Conservation (phyloP, 1,284 basidiomycete genomes). For the Heterobasidion annosum region DNA sequence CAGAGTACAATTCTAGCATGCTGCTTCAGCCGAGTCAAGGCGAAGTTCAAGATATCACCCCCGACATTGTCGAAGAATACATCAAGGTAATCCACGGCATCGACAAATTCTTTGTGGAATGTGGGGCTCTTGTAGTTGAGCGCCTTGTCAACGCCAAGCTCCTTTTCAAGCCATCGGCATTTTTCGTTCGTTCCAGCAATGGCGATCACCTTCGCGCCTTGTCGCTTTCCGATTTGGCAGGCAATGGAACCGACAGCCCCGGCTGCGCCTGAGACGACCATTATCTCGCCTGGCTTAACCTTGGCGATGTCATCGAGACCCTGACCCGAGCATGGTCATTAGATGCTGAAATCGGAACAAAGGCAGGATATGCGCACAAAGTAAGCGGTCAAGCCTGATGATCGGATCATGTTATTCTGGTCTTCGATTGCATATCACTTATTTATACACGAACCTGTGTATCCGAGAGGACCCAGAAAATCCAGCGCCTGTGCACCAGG, state of each 20-base stretch:
- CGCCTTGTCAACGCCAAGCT: conserved; percentile 75
- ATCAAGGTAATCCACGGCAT: conserved; percentile 56
- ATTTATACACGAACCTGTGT: conserved; percentile 37
- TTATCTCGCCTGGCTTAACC: conserved; percentile 73
- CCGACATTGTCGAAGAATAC: conserved; percentile 88
- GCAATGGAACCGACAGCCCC: conserved; percentile 76
- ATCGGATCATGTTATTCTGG: no score
- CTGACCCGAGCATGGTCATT: conserved; percentile 25
- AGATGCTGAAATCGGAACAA: not conserved
- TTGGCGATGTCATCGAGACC: conserved; percentile 77
- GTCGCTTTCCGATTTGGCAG: conserved; percentile 71
- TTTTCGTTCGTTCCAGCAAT: conserved; percentile 78
- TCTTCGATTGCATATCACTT: not conserved
- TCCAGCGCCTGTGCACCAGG: conserved; percentile 57
- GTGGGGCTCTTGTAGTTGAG: conserved; percentile 71
- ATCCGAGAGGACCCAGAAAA: conserved; percentile 70
- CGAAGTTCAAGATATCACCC: conserved; percentile 75
- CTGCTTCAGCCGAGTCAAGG: conserved; percentile 65
- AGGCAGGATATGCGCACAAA: conserved; percentile 38
- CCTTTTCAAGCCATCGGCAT: conserved; percentile 72
- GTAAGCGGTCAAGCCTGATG: conserved; percentile 71
- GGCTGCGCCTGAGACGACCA: conserved; percentile 84
- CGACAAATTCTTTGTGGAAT: conserved; percentile 46
- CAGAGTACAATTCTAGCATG: conserved; percentile 74
- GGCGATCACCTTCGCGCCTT: conserved; percentile 75